phyloP scores from a whole-genome alignment of 2,329 filamentous ascomycete species.

The Didymella pinodella region DNA sequence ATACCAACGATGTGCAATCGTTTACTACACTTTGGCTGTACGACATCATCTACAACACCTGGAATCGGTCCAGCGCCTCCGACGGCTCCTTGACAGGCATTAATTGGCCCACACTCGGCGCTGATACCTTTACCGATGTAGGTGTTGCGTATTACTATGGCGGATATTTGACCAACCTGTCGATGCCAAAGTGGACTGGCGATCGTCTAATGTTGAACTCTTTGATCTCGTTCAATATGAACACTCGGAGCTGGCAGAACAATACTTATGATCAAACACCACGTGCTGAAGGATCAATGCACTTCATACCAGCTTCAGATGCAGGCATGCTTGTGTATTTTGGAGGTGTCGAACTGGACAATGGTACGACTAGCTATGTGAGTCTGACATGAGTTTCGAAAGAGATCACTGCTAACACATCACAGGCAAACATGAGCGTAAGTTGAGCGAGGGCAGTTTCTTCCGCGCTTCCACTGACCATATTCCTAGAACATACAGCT shows the following conservation, averaged over 20 bases:
- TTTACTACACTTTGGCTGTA: conserved; percentile 59
- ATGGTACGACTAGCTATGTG: conserved; percentile 16
- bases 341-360: conserved; percentile 57
- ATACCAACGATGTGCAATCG: conserved; percentile 34
- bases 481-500: conserved; percentile 54
- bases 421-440: conserved; percentile 32
- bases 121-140: conserved; percentile 23
- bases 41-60: conserved; percentile 62
- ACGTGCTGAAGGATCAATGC: conserved; percentile 65
- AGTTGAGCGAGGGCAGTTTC: not conserved
- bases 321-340: conserved; percentile 66
- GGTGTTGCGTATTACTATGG: conserved; percentile 64
- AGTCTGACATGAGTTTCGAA: not conserved
- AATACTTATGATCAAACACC: conserved; percentile 58
- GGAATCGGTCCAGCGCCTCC: conserved; percentile 56
- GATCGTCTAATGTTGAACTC: conserved; percentile 17
- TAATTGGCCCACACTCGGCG: conserved; percentile 27
- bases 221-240: conserved; percentile 53
- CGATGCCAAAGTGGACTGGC: conserved; percentile 43
- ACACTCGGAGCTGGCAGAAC: conserved; percentile 59
- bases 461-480: not conserved
- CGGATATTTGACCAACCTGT: conserved; percentile 64
- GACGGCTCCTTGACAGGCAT: conserved; percentile 23
- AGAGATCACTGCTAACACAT: conserved; percentile 5
- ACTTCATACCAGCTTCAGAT: conserved; percentile 66